Percentiles rank a stretch among this genome's conserved stretches.
These are phyloP conservation scores for Fusarium papillatum DNA, from an alignment of 2,329 filamentous ascomycete species.

Conservation along the genomic window DNA sequence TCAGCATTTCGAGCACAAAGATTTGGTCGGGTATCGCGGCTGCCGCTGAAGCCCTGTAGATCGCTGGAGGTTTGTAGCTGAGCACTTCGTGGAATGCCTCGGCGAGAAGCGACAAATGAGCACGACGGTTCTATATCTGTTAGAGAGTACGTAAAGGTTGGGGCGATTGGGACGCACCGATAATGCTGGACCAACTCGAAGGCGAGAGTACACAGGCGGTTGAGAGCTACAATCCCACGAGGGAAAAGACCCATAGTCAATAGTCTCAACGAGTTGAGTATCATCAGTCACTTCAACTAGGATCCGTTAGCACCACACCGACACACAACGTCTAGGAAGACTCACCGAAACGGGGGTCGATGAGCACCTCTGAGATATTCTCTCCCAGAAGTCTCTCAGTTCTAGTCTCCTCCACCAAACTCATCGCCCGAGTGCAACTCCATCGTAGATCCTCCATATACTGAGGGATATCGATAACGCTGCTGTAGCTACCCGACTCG, in stretches of 20 bases:
- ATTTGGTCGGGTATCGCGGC: constrained; percentile 57
- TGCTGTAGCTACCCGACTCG: constrained; percentile 63
- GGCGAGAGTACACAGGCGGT: constrained; percentile 56
- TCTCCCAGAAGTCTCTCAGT: constrained; percentile 59
- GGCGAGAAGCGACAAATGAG: constrained; percentile 61
- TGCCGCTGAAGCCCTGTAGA: constrained; percentile 61
- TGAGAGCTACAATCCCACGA: constrained; percentile 57
- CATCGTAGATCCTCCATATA: constrained; percentile 59
- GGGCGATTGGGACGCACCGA: constrained; percentile 55
- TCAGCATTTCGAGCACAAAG: constrained; percentile 58
- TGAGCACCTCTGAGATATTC: constrained; percentile 56
- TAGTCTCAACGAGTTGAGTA: constrained; percentile 55
- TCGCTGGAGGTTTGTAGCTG: constrained; percentile 60
- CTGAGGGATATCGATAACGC: constrained; percentile 61
- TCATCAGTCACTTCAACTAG: constrained; percentile 58
- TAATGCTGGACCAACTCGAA: constrained; percentile 64
- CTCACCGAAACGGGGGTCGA: constrained; percentile 63
- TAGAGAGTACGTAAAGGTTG: constrained; percentile 4
- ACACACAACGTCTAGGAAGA: background rate
- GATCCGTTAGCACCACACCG: constrained; percentile 21
- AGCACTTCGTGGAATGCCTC: constrained; percentile 67
- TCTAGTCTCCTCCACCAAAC: constrained; percentile 64
- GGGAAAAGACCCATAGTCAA: constrained; percentile 67
- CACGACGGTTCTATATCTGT: constrained; percentile 58
- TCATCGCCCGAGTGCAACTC: constrained; percentile 67